These are phyloP conservation scores for Escallonia rubra DNA, from an alignment of 129 eudicot species.

Conservation along the genomic window DNA sequence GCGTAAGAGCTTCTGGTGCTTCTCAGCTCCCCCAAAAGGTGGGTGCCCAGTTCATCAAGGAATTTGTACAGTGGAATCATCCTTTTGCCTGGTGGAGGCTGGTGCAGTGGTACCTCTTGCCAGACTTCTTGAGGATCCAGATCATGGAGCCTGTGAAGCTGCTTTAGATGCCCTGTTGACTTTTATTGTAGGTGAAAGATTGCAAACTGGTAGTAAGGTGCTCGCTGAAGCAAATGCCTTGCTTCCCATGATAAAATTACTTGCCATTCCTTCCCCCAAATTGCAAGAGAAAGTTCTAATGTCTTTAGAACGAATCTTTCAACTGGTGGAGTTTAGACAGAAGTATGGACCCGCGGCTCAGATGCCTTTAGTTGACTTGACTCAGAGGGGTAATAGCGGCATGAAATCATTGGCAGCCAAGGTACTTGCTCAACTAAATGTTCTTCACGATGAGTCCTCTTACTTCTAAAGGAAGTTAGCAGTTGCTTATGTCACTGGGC, in stretches of 20 bases:
- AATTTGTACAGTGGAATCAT: constrained; percentile 41
- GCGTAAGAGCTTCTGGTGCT: constrained; percentile 47
- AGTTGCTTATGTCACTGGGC: no score
- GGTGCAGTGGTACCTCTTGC: constrained; percentile 48
- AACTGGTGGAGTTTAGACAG: constrained; percentile 41
- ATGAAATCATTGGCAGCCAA: constrained; percentile 56
- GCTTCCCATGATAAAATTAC: constrained; percentile 40
- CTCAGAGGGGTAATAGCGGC: constrained; percentile 47
- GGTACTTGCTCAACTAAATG: constrained; percentile 57
- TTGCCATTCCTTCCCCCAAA: constrained; percentile 26
- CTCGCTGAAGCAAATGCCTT: constrained; percentile 53
- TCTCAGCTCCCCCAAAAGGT: constrained; percentile 37
- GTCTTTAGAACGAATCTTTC: constrained; percentile 45
- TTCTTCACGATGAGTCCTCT: constrained; percentile 70
- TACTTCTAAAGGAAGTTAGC: constrained; percentile 36
- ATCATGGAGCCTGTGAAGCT: constrained; percentile 45
- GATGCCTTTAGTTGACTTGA: constrained; percentile 65
- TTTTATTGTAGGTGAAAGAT: constrained; percentile 38
- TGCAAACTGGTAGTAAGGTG: constrained; percentile 46
- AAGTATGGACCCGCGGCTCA: constrained; percentile 48
- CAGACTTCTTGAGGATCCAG: constrained; percentile 42
- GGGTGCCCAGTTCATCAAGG: constrained; percentile 59
- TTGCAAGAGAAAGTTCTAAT: constrained; percentile 62
- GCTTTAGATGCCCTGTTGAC: constrained; percentile 60
- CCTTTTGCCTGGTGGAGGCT: constrained; percentile 56